A percentile compares a stretch with the other conserved stretches of the same genome.
Conservation (phyloP, 2,329 filamentous ascomycete species). For the Colletotrichum echinochloae region DNA sequence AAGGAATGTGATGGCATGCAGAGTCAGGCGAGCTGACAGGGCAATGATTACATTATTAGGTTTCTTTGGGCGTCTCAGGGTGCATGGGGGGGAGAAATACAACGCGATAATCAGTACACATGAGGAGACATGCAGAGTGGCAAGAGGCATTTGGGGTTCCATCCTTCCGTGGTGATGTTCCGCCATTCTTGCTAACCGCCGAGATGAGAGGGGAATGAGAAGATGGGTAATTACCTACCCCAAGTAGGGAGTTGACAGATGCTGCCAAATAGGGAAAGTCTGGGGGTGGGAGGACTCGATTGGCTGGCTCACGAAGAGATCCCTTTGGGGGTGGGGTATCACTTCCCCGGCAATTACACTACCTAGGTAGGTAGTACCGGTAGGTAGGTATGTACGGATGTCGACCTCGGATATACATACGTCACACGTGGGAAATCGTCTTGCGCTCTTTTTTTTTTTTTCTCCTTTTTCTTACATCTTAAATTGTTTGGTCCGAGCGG, state of each 20-base stretch:
- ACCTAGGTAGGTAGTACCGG: too few species aligned
- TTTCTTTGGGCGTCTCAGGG: not conserved
- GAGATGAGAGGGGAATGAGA: too few species aligned
- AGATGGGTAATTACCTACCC: too few species aligned
- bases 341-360: not conserved
- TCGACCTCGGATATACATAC: not conserved
- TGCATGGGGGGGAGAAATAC: not conserved
- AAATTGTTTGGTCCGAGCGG: not conserved
- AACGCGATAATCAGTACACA: not conserved
- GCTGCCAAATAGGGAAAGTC: slow-evolving; percentile 10
- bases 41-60: not conserved
- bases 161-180: not conserved
- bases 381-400: too few species aligned
- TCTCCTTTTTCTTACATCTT: not conserved
- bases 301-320: not conserved
- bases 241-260: not conserved
- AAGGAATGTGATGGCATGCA: not conserved
- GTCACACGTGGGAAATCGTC: not conserved
- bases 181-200: slow-evolving; percentile 5
- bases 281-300: not conserved
- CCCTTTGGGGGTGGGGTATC: too few species aligned
- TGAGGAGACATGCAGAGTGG: not conserved
- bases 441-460: not conserved
- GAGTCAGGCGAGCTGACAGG: not conserved
- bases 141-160: not conserved